Percentiles rank a stretch among this genome's conserved stretches.
Evolutionary conservation across 495 filamentous ascomycete genomes (phyloP).

Genomic region (Bacidia rubella): DNA sequence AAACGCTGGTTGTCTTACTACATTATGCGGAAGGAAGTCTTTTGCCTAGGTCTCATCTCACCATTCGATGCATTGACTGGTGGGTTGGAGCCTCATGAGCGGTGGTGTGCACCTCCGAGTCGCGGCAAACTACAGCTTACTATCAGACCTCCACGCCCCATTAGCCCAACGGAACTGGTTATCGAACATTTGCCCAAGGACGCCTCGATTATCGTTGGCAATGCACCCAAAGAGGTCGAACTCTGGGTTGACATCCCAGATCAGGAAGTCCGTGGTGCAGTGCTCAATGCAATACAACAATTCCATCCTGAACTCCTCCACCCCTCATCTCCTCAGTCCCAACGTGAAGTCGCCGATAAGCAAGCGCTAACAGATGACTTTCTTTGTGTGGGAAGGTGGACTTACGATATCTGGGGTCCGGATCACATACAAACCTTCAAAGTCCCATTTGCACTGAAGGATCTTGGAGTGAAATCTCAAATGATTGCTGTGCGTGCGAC

Average conservation of each 20-base stretch:
- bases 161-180: conserved; percentile 34
- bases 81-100: conserved; percentile 35
- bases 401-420: conserved; percentile 26
- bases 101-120: conserved; percentile 31
- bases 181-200: conserved; percentile 33
- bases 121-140: conserved; percentile 30
- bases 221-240: conserved; percentile 34
- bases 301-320: not conserved
- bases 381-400: conserved; percentile 31
- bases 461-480: conserved; percentile 24
- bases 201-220: conserved; percentile 19
- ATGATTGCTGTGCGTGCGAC: conserved; percentile 33
- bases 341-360: not conserved
- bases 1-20: no score
- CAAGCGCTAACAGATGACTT: conserved; percentile 7
- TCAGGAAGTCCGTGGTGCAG: not conserved
- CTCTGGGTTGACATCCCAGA: conserved; percentile 25
- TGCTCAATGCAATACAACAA: not conserved
- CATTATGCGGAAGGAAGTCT: no score
- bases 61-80: conserved; percentile 19
- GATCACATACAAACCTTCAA: conserved; percentile 29
- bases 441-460: conserved; percentile 25
- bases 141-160: conserved; percentile 23
- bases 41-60: no score
- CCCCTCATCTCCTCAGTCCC: conserved; percentile 7